Base-by-base conservation (phyloP, 495 filamentous ascomycete species). In the Pyronema domesticum region DNA sequence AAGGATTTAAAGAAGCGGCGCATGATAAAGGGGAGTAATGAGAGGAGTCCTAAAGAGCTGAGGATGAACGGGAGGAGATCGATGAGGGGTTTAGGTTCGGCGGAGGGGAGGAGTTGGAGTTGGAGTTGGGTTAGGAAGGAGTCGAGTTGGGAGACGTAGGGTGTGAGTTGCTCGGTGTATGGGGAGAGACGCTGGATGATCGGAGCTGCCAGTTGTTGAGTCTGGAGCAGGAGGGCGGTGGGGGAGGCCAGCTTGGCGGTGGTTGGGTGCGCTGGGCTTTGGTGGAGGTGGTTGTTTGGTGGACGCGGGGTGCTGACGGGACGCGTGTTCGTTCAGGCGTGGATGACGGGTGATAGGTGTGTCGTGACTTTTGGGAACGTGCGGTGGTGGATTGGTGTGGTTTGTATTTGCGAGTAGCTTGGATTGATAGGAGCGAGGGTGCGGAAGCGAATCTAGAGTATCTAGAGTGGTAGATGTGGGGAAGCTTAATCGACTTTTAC, bases 41-140 rank as follows among this genome's bases (percentile, higher is more conserved):
- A 51, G 37, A 56, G 11, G 37, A 65, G 13, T 19, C 63, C 59
- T 35, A 65, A 37, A 15, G 59, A 37, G 44, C 55, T 18, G 7
- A 62, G 44, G 23, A 65, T 15, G 10, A 56, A 54, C 1, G 63
- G 63, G 33, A 65, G 56, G 47, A 59, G 33, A 35, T 65, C 63
- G 34, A 51, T 30, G 13, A 65, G 48, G 0, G 63, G 46, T 14
- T 45, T 62, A 7, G 62, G 62, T 1, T 55, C 23, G 8, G 37
- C 43, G 42, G 43, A 17, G 11, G 62, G 62, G 11, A 18, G 54
- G 49, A 61, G 23, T 3, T 53, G 18, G 50, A 64, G 62, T 37
- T 64, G 62, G 37, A 64, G 60, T n/a, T 36, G 17, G 18, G 54
- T 52, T 10, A 64, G 53, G 7, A 63, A 53, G 17, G 30, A 34